These are phyloP conservation scores for Lipomyces yamadae DNA, from an alignment of 805 yeast genomes.

Conservation along the genomic window DNA sequence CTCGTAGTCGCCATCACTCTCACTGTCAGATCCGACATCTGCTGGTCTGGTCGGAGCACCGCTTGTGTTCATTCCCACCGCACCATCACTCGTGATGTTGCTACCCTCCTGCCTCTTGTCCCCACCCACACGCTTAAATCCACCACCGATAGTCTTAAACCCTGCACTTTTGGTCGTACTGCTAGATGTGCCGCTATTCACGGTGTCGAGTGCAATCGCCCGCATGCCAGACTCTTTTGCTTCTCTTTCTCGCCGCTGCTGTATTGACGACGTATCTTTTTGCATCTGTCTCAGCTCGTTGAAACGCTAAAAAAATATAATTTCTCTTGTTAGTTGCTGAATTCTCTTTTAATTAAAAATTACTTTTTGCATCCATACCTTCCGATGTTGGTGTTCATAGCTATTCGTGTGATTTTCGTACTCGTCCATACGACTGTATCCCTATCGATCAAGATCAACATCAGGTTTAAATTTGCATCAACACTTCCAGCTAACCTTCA, in stretches of 20 bases:
- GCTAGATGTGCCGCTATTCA: not conserved
- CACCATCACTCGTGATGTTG: not conserved
- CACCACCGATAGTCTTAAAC: constrained; percentile 21
- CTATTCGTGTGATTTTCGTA: constrained; percentile 35
- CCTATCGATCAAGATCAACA: constrained; percentile 11
- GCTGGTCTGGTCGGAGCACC: not conserved
- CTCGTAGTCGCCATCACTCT: constrained; percentile 28
- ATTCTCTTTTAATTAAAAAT: not conserved
- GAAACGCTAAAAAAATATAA: constrained; percentile 19
- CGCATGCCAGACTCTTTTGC: constrained; percentile 32
- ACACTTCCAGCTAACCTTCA: constrained; percentile 21
- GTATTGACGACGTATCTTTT: constrained; percentile 19
- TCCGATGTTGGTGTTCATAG: constrained; percentile 37
- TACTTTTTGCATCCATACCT: constrained; percentile 10
- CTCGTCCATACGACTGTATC: constrained; percentile 37
- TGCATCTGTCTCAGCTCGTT: constrained; percentile 36
- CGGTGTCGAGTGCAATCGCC: constrained; percentile 20
- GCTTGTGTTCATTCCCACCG: constrained; percentile 3
- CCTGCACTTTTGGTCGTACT: constrained; percentile 17
- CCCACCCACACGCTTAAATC: constrained; percentile 25
- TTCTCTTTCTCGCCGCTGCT: constrained; percentile 30
- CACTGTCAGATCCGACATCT: constrained; percentile 24
- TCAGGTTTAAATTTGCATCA: not conserved
- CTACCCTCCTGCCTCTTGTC: constrained; percentile 7
- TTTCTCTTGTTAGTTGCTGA: not conserved